Base-by-base conservation (phyloP, 495 filamentous ascomycete genomes). In the Penicillium roqueforti region DNA sequence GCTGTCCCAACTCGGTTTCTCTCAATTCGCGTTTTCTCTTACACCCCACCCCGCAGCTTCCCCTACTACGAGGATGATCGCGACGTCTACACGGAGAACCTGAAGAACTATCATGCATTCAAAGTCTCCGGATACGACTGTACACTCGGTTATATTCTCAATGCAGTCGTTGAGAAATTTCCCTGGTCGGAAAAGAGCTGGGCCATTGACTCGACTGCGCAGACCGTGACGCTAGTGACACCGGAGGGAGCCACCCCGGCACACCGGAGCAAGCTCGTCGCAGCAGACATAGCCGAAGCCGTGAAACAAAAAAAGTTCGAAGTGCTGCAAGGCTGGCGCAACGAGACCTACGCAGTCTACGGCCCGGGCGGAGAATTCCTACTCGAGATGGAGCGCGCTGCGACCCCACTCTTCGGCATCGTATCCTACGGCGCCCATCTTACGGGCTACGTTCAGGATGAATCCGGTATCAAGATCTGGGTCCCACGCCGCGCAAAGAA, bases 371-470 rank as follows among this genome's bases (percentile, higher is more conserved):
- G 76, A 4, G 78, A 87, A 60, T 71, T 88, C 31, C 68, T 91
- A 4, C 86, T 88, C 61, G 85, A 80, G 67, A 83, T 92, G 62
- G 93, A 99, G 70, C 81, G 93, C 26, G 75, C 80, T 31, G 92
- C 88, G 5, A 83, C 80, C 42, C 80, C 88, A 4, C 70, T 97
- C n/a, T 88, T 97, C 46, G 93, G 93, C 8, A 76, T 93, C 7
- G 84, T 89, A 26, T 88, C 85, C 10, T 97, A 95, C 69, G 93
- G 93, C 11, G 86, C 92, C 22, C 95, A 98, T 68, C 83, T 95
- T 83, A 92, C 83, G 10, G 87, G 81, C 7, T 96, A 87, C 59
- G 77, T 87, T 25, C 68, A 71, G n/a, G 72, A 80, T 25, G 79
- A 70, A 14, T 57, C 80, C 34, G 87, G 84, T 0, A 69, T 95